Evolutionary conservation across 2,329 filamentous ascomycete species (phyloP).

Genomic region (Trichoderma breve): DNA sequence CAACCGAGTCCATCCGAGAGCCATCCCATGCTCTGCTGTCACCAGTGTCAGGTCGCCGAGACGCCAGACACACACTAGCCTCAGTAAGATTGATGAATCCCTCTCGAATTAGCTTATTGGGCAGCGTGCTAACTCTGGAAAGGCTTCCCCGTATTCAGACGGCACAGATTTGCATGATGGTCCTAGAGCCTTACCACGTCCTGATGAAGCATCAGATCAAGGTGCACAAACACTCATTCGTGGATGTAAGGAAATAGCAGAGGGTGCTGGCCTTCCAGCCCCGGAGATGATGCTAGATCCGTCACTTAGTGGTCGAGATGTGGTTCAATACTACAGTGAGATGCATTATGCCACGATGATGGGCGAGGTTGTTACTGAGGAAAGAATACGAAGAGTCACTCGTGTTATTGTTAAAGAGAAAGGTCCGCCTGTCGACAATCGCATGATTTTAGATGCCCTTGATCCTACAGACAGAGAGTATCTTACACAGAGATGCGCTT

Average conservation of each 20-base stretch:
- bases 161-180: not conserved
- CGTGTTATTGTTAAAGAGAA: not conserved
- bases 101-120: fast-evolving
- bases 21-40: not conserved
- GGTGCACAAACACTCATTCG: not conserved
- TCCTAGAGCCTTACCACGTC: not conserved
- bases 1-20: not conserved
- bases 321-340: not conserved
- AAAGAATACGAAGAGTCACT: not conserved
- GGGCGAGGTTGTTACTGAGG: not conserved
- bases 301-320: not conserved
- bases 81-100: not conserved
- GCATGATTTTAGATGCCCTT: not conserved
- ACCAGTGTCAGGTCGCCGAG: not conserved
- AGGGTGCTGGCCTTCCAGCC: not conserved
- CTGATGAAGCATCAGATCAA: not conserved
- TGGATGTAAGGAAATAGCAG: not conserved
- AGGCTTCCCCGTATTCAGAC: not conserved
- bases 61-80: not conserved
- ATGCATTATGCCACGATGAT: not conserved
- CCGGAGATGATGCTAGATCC: not conserved
- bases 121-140: not conserved
- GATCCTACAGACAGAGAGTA: not conserved
- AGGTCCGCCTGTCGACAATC: not conserved
- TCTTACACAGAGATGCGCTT: not conserved